phyloP scores from a whole-genome alignment of 1,284 basidiomycete genomes.

The Pterulicium gracile region DNA sequence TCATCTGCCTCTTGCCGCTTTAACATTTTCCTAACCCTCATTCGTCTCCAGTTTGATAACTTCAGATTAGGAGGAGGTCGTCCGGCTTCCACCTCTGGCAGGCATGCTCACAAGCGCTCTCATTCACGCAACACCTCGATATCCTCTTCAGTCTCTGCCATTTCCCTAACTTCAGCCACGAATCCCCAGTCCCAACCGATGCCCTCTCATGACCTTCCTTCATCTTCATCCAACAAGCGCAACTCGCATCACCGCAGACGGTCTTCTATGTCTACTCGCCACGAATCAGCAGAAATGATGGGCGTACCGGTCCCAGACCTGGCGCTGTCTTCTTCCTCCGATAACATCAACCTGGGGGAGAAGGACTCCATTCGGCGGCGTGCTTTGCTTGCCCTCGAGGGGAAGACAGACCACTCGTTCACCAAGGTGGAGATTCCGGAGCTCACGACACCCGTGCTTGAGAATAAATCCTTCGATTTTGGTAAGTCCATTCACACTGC shows the following conservation, averaged over 20 bases:
- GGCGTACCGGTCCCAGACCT: conserved; percentile 58
- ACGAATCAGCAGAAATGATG: conserved; percentile 78
- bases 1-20: conserved; percentile 2
- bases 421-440: conserved; percentile 75
- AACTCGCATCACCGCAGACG: conserved; percentile 69
- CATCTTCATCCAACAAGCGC: conserved; percentile 35
- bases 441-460: conserved; percentile 42
- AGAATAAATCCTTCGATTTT: conserved; percentile 48
- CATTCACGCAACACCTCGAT: conserved; percentile 58
- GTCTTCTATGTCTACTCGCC: conserved; percentile 77
- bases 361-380: conserved; percentile 69
- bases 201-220: conserved; percentile 15
- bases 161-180: conserved; percentile 21
- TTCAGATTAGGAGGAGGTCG: conserved; percentile 43
- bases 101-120: conserved; percentile 49
- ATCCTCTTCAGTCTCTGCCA: conserved; percentile 25
- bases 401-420: conserved; percentile 55
- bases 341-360: conserved; percentile 58
- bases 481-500: conserved; percentile 31
- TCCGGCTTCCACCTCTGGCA: conserved; percentile 18
- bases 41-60: conserved; percentile 40
- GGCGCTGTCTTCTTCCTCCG: conserved; percentile 41
- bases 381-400: conserved; percentile 71
- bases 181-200: conserved; percentile 18
- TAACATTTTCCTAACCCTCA: conserved; percentile 7